Evolutionary conservation across 495 filamentous ascomycete species (phyloP), one percentile per base, ranked within the genome.

Genomic region (Lepraria neglecta): DNA sequence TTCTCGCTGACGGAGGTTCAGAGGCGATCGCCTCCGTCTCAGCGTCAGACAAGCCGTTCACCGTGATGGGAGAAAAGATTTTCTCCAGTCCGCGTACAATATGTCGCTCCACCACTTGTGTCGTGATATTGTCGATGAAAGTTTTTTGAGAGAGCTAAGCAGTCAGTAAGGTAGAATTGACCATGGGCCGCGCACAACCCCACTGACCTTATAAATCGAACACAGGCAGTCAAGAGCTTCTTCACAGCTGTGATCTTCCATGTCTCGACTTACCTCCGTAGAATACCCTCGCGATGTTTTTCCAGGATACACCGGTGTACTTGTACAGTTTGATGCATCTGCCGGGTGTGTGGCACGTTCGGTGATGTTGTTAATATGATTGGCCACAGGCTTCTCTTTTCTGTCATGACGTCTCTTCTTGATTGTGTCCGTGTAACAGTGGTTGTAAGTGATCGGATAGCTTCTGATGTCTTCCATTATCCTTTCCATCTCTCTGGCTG

Each of bases 81-180:
- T 61, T 63, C 38, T 71, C 65, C n/a, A 73, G 59, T 12, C 60
- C 65, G 7, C 60, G 59, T 19, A 73, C 63, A 53, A 73, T 67
- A 56, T 73, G 71, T 24, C 71, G 71, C 58, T 73, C 69, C 35
- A 73, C 63, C 30, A 74, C 69, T 61, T 74, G 72, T 3, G 63
- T 70, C 3, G 70, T 71, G 17, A 73, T 54, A 54, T 74, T 74
- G 42, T 69, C 65, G 33, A 72, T 54, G 60, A 72, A 74, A 9
- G 61, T 70, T 56, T 71, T 72, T 46, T 46, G 15, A 15, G 44
- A 46, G 44, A 46, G 44, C 44, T 46, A 46, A 21, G 9, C 30
- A 62, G 24, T 28, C 48, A 46, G 44, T 46, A 46, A 4, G 19
- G 19, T 17, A 46, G 15, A 46, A 46, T 46, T 21, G 19, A 50